A percentile compares a stretch with the other conserved stretches of the same genome.
These are phyloP conservation scores for Termitomyces sp. DNA, from an alignment of 768 basidiomycete genomes.

Conservation along the genomic window DNA sequence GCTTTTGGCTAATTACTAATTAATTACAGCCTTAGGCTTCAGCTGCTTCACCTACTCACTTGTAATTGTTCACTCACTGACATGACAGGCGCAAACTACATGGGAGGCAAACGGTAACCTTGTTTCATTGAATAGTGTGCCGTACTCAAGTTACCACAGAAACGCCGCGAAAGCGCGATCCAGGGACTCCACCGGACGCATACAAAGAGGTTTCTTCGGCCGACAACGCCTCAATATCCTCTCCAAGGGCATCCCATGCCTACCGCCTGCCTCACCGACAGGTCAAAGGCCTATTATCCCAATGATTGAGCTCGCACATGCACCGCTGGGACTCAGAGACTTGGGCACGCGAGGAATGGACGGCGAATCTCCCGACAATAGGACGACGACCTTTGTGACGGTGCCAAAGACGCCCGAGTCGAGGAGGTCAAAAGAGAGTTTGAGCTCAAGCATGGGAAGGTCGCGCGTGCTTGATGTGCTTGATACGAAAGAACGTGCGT, in stretches of 20 bases:
- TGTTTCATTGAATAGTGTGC: neutral
- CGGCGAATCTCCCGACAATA: neutral
- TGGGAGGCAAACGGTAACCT: conserved; percentile 67
- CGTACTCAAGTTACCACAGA: conserved; percentile 30
- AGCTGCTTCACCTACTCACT: no score
- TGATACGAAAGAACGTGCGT: conserved; percentile 45
- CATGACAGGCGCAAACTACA: conserved; percentile 74
- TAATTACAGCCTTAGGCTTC: no score
- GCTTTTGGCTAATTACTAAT: no score
- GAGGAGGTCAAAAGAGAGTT: conserved; percentile 1
- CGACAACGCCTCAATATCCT: conserved; percentile 56
- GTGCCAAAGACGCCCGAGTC: conserved; percentile 24
- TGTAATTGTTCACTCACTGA: conserved; percentile 1
- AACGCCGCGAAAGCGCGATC: conserved; percentile 57
- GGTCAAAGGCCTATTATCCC: neutral
- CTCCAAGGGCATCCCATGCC: conserved; percentile 33
- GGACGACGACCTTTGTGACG: conserved; percentile 14
- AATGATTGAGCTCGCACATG: conserved; percentile 4
- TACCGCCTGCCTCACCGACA: neutral
- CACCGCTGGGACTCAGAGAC: neutral
- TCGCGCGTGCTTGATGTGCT: conserved; percentile 41
- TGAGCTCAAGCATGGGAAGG: conserved; percentile 19
- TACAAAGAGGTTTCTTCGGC: conserved; percentile 61
- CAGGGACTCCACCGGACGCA: conserved; percentile 53
- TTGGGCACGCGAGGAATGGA: neutral